A percentile compares a stretch with the other conserved stretches of the same genome.
phyloP scores from a whole-genome alignment of 768 basidiomycete genomes.

The Rossbeevera mucosa region DNA sequence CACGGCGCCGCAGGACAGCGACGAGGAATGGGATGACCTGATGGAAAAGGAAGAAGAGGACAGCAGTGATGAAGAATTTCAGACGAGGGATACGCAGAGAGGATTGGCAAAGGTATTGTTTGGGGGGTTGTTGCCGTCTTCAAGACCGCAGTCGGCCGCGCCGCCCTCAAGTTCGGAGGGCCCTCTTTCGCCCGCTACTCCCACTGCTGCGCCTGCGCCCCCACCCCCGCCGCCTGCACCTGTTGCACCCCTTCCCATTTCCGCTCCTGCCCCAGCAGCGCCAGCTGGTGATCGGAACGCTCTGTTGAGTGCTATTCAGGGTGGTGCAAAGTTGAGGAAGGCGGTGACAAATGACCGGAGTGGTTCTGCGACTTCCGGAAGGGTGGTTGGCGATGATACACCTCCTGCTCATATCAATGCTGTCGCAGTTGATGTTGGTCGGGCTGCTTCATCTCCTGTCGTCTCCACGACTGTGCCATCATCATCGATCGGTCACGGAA shows the following conservation, averaged over 20 bases:
- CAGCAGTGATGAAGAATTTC: slow-evolving; percentile 76
- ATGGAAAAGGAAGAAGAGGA: slow-evolving; percentile 67
- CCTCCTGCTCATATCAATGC: slow-evolving; percentile 67
- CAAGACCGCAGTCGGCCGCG: slow-evolving; percentile 54
- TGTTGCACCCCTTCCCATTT: slow-evolving; percentile 20
- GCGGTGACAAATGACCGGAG: slow-evolving; percentile 83
- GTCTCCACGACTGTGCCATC: slow-evolving; percentile 13
- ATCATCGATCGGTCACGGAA: slow-evolving; percentile 34
- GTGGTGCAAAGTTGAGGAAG: slow-evolving; percentile 66
- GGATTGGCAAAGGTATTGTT: slow-evolving; percentile 80
- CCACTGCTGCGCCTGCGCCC: slow-evolving; percentile 33
- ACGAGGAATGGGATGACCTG: slow-evolving; percentile 85
- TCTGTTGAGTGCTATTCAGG: slow-evolving; percentile 75
- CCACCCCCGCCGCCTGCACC: slow-evolving; percentile 31
- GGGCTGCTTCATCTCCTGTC: slow-evolving; percentile 27
- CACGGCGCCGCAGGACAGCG: slow-evolving; percentile 53
- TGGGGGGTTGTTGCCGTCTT: slow-evolving; percentile 57
- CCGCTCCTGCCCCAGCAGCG: slow-evolving; percentile 39
- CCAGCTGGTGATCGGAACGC: slow-evolving; percentile 55
- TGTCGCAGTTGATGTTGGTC: slow-evolving; percentile 28
- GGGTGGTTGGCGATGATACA: slow-evolving; percentile 68
- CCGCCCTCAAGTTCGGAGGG: slow-evolving; percentile 19
- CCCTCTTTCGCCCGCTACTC: slow-evolving; percentile 30
- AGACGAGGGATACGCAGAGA: slow-evolving; percentile 56
- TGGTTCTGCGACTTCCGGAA: slow-evolving; percentile 61